Evolutionary conservation across 176 grass and related monocot species (phyloP), one percentile per base, ranked within the genome.

Genomic region (Guadua angustifolia): DNA sequence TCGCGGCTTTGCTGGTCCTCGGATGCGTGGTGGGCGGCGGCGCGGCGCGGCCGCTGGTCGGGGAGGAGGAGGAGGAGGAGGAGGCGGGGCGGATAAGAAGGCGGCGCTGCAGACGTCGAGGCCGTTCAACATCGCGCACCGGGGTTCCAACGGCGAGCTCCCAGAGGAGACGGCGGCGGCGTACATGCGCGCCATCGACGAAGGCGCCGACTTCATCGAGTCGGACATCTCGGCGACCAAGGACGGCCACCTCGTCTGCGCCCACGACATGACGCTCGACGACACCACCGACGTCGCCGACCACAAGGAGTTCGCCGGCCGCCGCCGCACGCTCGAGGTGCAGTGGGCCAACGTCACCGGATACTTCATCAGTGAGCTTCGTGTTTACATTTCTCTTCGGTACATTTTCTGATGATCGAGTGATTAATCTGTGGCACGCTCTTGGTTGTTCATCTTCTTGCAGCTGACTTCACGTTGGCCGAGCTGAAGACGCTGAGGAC

Each of bases 191-290:
- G 90, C 86, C 32, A 82, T 91, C 58, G 90, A 91, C 39, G 90
- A 91, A 66, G 82, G 90, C 60, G 82, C 82, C 35, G 86, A 91
- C 72, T 91, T 91, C 90, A 85, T 91, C 77, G 90, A 91, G 78
- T 21, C 72, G 16, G 82, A 91, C 85, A 42, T 91, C 63, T 38
- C 69, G 72, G 86, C 86, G 17, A 91, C 86, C 76, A 82, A 68
- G 71, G 90, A 88, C 82, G 82, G 86, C 2, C 77, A 91, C 58
- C 90, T 91, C 64, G 78, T 88, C 53, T 91, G 89, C 86, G 85
- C 85, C 82, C 89, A 91, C 42, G 82, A 88, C 86, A 25, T 74
- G 39, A 88, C 89, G 11, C 86, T 91, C 40, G 89, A 88, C 59
- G 90, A 49, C 89, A 73, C 51, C 49, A 88, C 77, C 45, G 71